These are phyloP conservation scores for Nitzschia sp. DNA, from an alignment of 108 stramenopile genomes.

Conservation along the genomic window DNA sequence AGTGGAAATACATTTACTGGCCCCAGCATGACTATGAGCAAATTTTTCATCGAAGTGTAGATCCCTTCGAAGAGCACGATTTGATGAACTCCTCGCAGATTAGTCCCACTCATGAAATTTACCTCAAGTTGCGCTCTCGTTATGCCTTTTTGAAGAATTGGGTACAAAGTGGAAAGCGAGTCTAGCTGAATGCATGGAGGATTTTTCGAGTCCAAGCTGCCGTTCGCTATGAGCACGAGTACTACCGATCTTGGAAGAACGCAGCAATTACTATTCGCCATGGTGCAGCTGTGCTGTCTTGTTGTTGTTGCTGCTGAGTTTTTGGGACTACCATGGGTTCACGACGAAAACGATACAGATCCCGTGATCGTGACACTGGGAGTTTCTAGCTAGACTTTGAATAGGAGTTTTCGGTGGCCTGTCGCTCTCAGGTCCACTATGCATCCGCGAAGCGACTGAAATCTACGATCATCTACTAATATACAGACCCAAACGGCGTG, in stretches of 20 bases:
- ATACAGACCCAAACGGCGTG: too few relatives aligned
- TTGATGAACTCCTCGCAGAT: constrained; percentile 38
- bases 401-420: too few relatives aligned
- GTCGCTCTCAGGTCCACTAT: too few relatives aligned
- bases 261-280: too few relatives aligned
- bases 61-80: constrained; percentile 79
- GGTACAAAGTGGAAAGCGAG: constrained; percentile 34
- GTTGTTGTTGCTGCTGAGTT: too few relatives aligned
- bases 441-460: too few relatives aligned
- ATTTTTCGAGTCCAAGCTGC: neutral
- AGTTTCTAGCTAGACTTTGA: too few relatives aligned
- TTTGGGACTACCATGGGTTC: too few relatives aligned
- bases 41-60: constrained; percentile 72
- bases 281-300: too few relatives aligned
- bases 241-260: too few relatives aligned
- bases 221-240: neutral
- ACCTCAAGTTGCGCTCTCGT: constrained; percentile 26
- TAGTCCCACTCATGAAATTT: constrained; percentile 29
- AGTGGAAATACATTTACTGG: constrained; percentile 81
- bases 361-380: neutral
- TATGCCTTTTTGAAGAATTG: constrained; percentile 32
- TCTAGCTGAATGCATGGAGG: constrained; percentile 17
- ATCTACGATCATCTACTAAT: too few relatives aligned
- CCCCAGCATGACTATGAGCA: constrained; percentile 79
- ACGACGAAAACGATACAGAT: neutral